These are phyloP conservation scores for Ogataea pilisensis DNA, from an alignment of 805 yeast genomes.

Conservation along the genomic window DNA sequence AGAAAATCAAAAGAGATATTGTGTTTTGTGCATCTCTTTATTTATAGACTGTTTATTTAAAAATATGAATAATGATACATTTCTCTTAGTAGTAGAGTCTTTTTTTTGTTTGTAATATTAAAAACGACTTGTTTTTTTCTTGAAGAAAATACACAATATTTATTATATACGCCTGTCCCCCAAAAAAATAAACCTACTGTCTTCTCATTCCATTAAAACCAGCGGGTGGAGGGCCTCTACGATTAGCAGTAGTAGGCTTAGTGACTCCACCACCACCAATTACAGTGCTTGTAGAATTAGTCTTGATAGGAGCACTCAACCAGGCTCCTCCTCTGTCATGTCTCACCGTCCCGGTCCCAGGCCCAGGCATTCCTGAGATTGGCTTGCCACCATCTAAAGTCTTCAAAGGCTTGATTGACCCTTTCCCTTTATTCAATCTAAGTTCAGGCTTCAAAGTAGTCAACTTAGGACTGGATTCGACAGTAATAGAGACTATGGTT, in stretches of 20 bases:
- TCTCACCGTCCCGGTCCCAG: too few relatives aligned
- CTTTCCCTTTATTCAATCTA: conserved; percentile 31
- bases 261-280: conserved; percentile 17
- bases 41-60: conserved; percentile 35
- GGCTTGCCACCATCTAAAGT: conserved; percentile 14
- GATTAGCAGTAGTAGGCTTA: conserved; percentile 12
- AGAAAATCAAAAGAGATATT: conserved; percentile 90
- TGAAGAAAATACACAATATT: not conserved
- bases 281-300: conserved; percentile 2
- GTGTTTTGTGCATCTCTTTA: conserved; percentile 96
- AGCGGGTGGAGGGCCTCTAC: conserved; percentile 1
- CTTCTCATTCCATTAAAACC: conserved; percentile 1
- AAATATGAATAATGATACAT: not conserved
- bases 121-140: too few relatives aligned
- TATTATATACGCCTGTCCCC: not conserved
- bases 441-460: conserved; percentile 27
- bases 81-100: too few relatives aligned
- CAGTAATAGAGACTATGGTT: conserved; percentile 65
- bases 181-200: not conserved
- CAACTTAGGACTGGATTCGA: conserved; percentile 58
- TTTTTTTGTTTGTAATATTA: too few relatives aligned
- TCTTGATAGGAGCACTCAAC: conserved; percentile 16
- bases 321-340: too few relatives aligned
- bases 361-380: not conserved
- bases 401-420: conserved; percentile 28